phyloP scores from a whole-genome alignment of 1,284 basidiomycete genomes.

The Volvariella surrecta region DNA sequence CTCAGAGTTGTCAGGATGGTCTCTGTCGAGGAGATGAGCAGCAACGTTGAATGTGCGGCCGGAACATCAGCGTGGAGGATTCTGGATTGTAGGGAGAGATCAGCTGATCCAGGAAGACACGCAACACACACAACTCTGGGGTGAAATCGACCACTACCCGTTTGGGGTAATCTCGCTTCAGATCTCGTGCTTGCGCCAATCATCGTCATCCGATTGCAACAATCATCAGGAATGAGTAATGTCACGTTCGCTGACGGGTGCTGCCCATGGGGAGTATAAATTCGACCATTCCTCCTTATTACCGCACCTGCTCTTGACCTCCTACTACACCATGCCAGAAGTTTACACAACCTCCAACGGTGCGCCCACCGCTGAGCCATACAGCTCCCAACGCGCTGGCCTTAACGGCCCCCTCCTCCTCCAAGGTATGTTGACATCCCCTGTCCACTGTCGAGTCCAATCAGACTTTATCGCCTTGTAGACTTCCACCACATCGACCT shows the following conservation, averaged over 20 bases:
- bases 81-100: no score
- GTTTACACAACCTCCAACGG: constrained; percentile 84
- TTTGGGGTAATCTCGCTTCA: no score
- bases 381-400: constrained; percentile 73
- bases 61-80: no score
- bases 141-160: no score
- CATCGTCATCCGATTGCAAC: no score
- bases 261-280: constrained; percentile 1
- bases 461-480: constrained; percentile 16
- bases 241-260: background rate
- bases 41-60: no score
- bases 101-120: no score
- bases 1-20: no score
- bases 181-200: no score
- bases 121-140: no score
- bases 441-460: constrained; percentile 8
- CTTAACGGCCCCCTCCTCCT: constrained; percentile 75
- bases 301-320: constrained; percentile 66
- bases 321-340: constrained; percentile 45
- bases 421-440: constrained; percentile 46
- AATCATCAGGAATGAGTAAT: no score
- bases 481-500: constrained; percentile 88
- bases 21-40: no score
- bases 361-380: constrained; percentile 63
- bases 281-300: background rate